Base-by-base conservation (phyloP, 306 rosid genomes). In the Mimosa pudica region DNA sequence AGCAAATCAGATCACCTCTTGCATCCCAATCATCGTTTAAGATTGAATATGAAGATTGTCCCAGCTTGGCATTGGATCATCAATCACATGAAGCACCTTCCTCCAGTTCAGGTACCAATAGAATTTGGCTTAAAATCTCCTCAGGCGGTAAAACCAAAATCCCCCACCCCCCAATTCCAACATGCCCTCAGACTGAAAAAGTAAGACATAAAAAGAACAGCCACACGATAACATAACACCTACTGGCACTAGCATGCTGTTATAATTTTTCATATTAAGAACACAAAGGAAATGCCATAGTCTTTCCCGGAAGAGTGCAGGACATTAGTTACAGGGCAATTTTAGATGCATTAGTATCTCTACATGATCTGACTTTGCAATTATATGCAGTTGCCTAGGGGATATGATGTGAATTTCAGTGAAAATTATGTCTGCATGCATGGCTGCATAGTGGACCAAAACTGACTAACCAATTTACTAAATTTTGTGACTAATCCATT, bases 51-150 rank as follows among this genome's bases (percentile, higher is more conserved):
- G 88, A 80, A 85, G 92, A 84, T 82, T 82, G 81, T 77, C 60
- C 84, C 70, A 79, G 88, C 71, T 45, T 83, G 33, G 54, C 81
- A 46, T 82, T 87, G 69, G 93, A 88, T 71, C 62, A 75, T 82
- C 88, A 77, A 55, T 82, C 90, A 49, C 88, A 75, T 42, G 97
- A 92, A 80, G 89, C 89, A 32, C 87, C 97, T 82, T 92, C 97
- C 63, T 88, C 97, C 32, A 90, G 94, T 85, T 94, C 98, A 92
- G 98, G 98, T 94, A 90, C 69, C 73, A 77, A 38, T 80, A 72
- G 64, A 74, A 68, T 51, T 83, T 64, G 79, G 52, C 14, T 5
- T 11, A n/a, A 18, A n/a, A n/a, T 20, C 11, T 17, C 57, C 18
- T 51, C 57, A 6, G 0, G 20, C 12, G 51, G 51, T 7, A 13